Evolutionary conservation across 2,329 filamentous ascomycete genomes (phyloP).

Genomic region (Trichoderma simmonsii): DNA sequence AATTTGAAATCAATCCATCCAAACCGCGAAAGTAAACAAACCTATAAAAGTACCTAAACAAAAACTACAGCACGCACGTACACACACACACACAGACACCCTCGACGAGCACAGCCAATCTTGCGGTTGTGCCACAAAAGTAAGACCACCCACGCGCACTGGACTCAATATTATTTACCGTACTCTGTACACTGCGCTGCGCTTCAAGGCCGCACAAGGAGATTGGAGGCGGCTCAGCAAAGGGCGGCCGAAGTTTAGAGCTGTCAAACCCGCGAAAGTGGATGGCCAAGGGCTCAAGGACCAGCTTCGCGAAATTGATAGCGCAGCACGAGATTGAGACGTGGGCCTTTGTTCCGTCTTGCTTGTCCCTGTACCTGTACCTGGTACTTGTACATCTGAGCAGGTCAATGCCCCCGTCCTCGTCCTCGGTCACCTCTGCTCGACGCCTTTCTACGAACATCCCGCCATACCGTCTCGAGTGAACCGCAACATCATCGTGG

Average conservation of each 20-base stretch:
- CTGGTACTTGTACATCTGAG: neutral
- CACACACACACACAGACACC: neutral
- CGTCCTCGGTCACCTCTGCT: neutral
- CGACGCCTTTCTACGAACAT: neutral
- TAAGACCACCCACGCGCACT: neutral
- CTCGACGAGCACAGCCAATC: neutral
- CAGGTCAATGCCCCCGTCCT: neutral
- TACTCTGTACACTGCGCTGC: neutral
- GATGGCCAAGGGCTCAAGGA: neutral
- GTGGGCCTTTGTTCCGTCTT: constrained; percentile 3
- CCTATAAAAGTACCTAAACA: neutral
- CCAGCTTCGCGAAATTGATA: constrained; percentile 28
- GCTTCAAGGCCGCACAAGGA: neutral
- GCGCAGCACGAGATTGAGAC: constrained; percentile 20
- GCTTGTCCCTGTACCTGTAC: neutral
- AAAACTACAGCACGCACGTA: neutral
- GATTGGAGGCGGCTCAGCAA: neutral
- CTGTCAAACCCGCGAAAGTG: neutral
- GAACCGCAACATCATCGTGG: neutral
- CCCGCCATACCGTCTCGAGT: neutral
- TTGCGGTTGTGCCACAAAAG: neutral
- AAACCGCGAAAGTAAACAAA: neutral
- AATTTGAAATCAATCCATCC: neutral
- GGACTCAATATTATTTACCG: neutral
- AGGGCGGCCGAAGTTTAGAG: neutral